Conservation (phyloP, 768 basidiomycete species). For the Amanita rimosa region DNA sequence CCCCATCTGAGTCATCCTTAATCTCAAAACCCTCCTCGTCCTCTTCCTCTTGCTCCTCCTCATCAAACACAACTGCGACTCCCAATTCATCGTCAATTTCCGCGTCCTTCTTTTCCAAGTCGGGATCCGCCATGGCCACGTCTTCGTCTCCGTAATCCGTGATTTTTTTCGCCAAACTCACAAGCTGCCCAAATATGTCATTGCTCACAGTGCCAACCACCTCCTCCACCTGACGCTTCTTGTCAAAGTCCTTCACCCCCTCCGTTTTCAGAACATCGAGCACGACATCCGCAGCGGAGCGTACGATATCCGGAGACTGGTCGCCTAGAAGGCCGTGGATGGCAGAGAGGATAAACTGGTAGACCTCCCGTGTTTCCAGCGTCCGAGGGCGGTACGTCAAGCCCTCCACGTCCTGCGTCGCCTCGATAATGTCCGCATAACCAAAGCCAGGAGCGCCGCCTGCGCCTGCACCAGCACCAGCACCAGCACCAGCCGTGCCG, state of each 20-base stretch:
- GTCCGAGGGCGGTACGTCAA: slow-evolving; percentile 89
- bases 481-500: slow-evolving; percentile 14
- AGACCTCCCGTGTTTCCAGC: slow-evolving; percentile 88
- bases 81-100: slow-evolving; percentile 94
- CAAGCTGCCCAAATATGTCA: slow-evolving; percentile 74
- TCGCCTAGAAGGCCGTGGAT: slow-evolving; percentile 84
- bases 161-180: slow-evolving; percentile 85
- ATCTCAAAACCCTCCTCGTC: slow-evolving; percentile 87
- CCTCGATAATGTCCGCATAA: slow-evolving; percentile 87
- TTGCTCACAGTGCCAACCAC: slow-evolving; percentile 53
- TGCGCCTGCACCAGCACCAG: slow-evolving; percentile 15
- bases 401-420: slow-evolving; percentile 89
- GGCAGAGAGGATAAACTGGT: slow-evolving; percentile 78
- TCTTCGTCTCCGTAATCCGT: slow-evolving; percentile 93
- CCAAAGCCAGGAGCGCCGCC: slow-evolving; percentile 38
- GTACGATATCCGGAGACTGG: slow-evolving; percentile 91
- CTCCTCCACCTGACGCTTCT: slow-evolving; percentile 87
- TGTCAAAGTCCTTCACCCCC: slow-evolving; percentile 89
- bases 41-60: slow-evolving; percentile 92
- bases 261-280: slow-evolving; percentile 86
- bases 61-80: slow-evolving; percentile 97
- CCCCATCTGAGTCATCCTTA: slow-evolving; percentile 69
- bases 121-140: slow-evolving; percentile 66
- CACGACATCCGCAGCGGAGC: slow-evolving; percentile 89
- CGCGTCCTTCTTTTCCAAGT: slow-evolving; percentile 70